Base-by-base conservation (phyloP, 148 eudicot genomes). In the Hydrangea macrophylla region DNA sequence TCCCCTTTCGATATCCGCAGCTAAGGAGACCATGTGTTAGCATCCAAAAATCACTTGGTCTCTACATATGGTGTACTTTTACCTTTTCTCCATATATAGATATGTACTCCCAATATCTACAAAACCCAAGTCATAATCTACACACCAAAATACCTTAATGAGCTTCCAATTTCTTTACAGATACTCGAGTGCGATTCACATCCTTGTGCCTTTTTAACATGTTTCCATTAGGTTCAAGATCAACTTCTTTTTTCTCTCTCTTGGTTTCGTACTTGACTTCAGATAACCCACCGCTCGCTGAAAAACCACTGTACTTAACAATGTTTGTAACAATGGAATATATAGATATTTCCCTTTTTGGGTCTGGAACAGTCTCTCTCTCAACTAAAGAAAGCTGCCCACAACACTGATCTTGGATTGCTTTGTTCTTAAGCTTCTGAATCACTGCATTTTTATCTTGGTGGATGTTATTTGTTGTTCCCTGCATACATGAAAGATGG, bases 251-350 rank as follows among this genome's bases (percentile, higher is more conserved):
- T 39, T 18, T 24, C 12, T 17, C 64, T 33, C 20, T 15, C 10
- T 58, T 58, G 3, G 25, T 57, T 9, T 58, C 58, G 6, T 9
- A 2, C 25, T 58, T 39, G 18, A 42, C 40, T 39, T 55, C 54
- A n/a, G 67, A 27, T 26, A 44, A 37, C 25, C 15, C 56, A 55
- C 61, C 32, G 71, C 55, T 64, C 9, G 67, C 26, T 2, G 68
- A 56, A 27, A 37, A 28, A 50, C 56, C 72, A 13, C 51, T 23
- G 24, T 78, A 78, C 30, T 31, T 23, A 58, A 40, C 75, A 23
- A 84, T 55, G 79, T 84, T 76, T 27, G 85, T 81, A 33, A 73
- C 77, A 24, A 76, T 60, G 7, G 85, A 83, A 54, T 76, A 79
- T 2, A 65, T 28, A 20, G 72, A 56, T 12, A 67, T 76, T 58